phyloP scores from a whole-genome alignment of 768 basidiomycete genomes.

The Amanita phalloides region DNA sequence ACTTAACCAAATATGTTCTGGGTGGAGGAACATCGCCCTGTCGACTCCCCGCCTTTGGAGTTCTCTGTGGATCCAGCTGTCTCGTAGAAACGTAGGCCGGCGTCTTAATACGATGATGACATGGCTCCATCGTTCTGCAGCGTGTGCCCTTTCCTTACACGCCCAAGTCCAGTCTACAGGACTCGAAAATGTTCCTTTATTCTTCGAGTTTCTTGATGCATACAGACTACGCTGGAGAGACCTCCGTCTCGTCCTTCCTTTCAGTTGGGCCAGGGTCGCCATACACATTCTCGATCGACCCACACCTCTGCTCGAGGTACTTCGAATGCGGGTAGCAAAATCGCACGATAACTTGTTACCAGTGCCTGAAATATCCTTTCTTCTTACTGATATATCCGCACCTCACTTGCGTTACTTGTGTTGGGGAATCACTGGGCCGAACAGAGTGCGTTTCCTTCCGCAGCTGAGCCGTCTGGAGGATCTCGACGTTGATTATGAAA shows the following conservation, averaged over 20 bases:
- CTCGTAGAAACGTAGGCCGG: conserved; percentile 6
- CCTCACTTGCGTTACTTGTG: conserved; percentile 1
- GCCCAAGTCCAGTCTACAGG: conserved; percentile 8
- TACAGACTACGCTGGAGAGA: conserved; percentile 10
- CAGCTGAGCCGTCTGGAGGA: conserved; percentile 3
- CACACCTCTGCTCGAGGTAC: conserved; percentile 10
- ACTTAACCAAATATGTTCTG: conserved; percentile 14
- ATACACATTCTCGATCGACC: conserved; percentile 7
- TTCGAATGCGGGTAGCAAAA: conserved; percentile 6
- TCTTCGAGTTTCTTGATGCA: conserved; percentile 7
- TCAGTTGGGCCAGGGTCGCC: neutral
- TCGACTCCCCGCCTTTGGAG: conserved; percentile 14
- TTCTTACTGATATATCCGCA: conserved; percentile 2
- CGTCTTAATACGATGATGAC: conserved; percentile 11
- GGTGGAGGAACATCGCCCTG: conserved; percentile 13
- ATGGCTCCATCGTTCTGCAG: conserved; percentile 12
- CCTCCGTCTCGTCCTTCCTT: conserved; percentile 11
- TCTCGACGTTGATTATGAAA: conserved; percentile 7
- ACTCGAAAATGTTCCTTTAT: conserved; percentile 9
- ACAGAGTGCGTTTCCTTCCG: neutral
- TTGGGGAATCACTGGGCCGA: conserved; percentile 2
- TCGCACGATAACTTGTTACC: neutral
- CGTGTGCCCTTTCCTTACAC: conserved; percentile 10
- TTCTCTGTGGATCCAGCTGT: conserved; percentile 11
- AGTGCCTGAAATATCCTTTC: neutral